Base-by-base conservation (phyloP, 2,329 filamentous ascomycete genomes). In the Phialophora tarda region DNA sequence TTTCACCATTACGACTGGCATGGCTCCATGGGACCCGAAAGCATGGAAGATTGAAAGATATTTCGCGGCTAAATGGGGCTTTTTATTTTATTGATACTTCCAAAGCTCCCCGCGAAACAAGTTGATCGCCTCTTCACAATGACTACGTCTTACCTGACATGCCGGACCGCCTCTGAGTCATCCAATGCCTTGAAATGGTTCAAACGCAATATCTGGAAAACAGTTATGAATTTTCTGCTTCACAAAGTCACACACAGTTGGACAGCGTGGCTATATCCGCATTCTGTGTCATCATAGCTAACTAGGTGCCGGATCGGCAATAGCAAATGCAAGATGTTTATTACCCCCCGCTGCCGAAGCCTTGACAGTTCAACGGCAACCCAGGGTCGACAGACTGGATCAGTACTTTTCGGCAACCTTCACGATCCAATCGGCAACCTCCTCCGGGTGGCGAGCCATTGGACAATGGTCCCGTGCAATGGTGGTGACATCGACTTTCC, bases 61-160 rank as follows among this genome's bases (percentile, higher is more conserved):
- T 8, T 79, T 78, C 67, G 73, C 69, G 34, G 68, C 66, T 6
- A 79, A 79, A 64, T 79, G 77, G 77, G 77, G 76, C 1, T 77
- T 71, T 67, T 48, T 77, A 14, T 74, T 75, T 57, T 67, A 67
- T 56, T 69, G 38, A 70, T n/a, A 14, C 14, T 7, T 10, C 34
- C 17, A 17, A 4, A n/a, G 8, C 14, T 21, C 21, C 12, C 24
- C 48, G 10, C 48, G 11, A 14, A 28, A 21, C 0, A 26, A 2
- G 5, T 53, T 4, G 23, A 53, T 44, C 6, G 14, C 38, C 3
- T n/a, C 17, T 44, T 7, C 17, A n/a, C 38, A 17, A 44, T n/a
- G 17, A 44, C 1, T 44, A 44, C 17, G 7, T 44, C 4, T n/a
- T 44, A 44, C 17, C 14, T 8, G 38, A 44, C 5, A 7, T 44